These are phyloP conservation scores for Lophium mytilinum DNA, from an alignment of 495 filamentous ascomycete genomes.

Conservation along the genomic window DNA sequence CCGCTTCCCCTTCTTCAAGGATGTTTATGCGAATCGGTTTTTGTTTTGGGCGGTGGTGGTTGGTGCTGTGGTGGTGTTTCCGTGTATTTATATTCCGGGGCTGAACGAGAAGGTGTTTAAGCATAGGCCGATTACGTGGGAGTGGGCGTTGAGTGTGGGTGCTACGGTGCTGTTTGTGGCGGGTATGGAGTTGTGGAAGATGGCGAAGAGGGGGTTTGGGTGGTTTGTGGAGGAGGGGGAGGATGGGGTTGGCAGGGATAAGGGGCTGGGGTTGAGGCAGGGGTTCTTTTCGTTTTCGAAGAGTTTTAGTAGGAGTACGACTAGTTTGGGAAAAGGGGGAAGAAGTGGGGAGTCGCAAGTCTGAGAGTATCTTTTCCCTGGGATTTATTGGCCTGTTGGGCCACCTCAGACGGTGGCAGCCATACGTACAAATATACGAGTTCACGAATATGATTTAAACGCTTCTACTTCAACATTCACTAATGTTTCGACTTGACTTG, in stretches of 20 bases:
- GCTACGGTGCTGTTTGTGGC: conserved; percentile 48
- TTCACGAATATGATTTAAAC: too few relatives aligned
- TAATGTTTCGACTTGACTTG: too few relatives aligned
- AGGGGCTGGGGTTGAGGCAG: conserved; percentile 7
- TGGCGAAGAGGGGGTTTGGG: conserved; percentile 9
- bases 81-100: conserved; percentile 59
- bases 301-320: conserved; percentile 9
- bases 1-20: conserved; percentile 50
- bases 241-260: neutral
- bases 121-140: conserved; percentile 58
- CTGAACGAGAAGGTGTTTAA: conserved; percentile 64
- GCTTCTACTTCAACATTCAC: too few relatives aligned
- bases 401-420: too few relatives aligned
- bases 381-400: too few relatives aligned
- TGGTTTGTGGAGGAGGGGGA: conserved; percentile 15
- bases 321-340: conserved; percentile 6
- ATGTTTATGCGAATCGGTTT: conserved; percentile 56
- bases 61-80: conserved; percentile 55
- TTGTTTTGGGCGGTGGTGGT: conserved; percentile 61
- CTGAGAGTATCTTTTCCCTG: too few relatives aligned
- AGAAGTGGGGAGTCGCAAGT: neutral
- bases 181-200: conserved; percentile 58
- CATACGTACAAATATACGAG: too few relatives aligned
- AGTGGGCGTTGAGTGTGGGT: conserved; percentile 54
- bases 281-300: conserved; percentile 17